These are phyloP conservation scores for Nematodospora valgi DNA, from an alignment of 805 yeast genomes.

Conservation along the genomic window DNA sequence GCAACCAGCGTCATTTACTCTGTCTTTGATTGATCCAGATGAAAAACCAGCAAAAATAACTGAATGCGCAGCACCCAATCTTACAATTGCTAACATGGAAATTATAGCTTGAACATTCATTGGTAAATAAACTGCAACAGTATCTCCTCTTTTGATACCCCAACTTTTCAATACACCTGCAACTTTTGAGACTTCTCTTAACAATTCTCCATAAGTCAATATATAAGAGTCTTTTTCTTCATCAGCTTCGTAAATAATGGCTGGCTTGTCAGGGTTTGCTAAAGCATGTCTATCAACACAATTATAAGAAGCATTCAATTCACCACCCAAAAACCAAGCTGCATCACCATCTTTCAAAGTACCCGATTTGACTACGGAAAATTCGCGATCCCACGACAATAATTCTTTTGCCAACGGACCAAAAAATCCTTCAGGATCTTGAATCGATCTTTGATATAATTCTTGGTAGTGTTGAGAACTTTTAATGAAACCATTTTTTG, in stretches of 20 bases:
- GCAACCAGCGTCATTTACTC: slow-evolving; percentile 69
- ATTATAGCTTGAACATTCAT: slow-evolving; percentile 80
- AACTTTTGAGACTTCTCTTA: slow-evolving; percentile 65
- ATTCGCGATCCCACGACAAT: slow-evolving; percentile 78
- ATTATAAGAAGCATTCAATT: slow-evolving; percentile 75
- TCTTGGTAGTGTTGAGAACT: slow-evolving; percentile 64
- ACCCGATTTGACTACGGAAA: slow-evolving; percentile 62
- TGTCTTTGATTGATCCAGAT: slow-evolving; percentile 65
- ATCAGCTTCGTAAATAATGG: slow-evolving; percentile 79
- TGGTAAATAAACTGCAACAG: slow-evolving; percentile 83
- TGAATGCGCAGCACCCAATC: slow-evolving; percentile 83
- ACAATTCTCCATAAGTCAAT: slow-evolving; percentile 67
- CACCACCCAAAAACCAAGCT: slow-evolving; percentile 79
- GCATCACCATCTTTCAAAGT: slow-evolving; percentile 52
- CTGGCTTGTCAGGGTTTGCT: slow-evolving; percentile 65
- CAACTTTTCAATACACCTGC: slow-evolving; percentile 64
- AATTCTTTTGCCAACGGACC: slow-evolving; percentile 71
- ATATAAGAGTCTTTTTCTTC: slow-evolving; percentile 62
- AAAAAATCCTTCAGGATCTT: slow-evolving; percentile 77
- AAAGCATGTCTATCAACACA: slow-evolving; percentile 82
- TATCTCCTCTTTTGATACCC: slow-evolving; percentile 79
- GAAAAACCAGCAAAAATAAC: slow-evolving; percentile 86
- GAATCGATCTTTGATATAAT: slow-evolving; percentile 70
- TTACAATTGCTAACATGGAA: slow-evolving; percentile 70
- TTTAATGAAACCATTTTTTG: slow-evolving; percentile 56